A percentile compares a stretch with the other conserved stretches of the same genome.
These are phyloP conservation scores for Tilletia horrida DNA, from an alignment of 1,284 basidiomycete genomes.

Conservation along the genomic window DNA sequence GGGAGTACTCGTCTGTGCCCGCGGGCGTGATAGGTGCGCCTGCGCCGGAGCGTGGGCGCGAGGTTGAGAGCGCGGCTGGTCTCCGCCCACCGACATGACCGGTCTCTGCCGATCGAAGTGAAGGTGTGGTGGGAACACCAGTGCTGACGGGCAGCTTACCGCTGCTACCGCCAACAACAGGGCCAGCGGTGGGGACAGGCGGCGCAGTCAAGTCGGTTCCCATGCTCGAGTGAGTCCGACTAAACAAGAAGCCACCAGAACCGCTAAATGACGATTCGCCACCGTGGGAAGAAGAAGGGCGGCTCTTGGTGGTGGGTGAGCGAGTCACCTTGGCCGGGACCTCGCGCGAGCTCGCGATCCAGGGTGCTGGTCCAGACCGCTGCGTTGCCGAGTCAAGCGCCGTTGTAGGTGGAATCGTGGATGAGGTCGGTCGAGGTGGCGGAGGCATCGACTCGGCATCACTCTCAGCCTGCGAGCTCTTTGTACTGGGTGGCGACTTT, in stretches of 20 bases:
- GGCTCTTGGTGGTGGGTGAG: constrained; percentile 9
- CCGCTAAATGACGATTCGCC: not conserved
- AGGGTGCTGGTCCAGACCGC: constrained; percentile 34
- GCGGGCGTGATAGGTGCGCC: constrained; percentile 21
- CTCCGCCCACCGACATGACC: not conserved
- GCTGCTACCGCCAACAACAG: not conserved
- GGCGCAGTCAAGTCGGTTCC: not conserved
- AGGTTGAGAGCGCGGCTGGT: not conserved
- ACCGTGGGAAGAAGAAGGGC: constrained; percentile 17
- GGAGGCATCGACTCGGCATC: constrained; percentile 16
- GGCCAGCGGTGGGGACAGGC: not conserved
- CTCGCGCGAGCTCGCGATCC: constrained; percentile 44
- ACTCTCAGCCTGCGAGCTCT: not conserved
- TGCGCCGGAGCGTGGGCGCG: too few species aligned
- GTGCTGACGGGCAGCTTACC: not conserved
- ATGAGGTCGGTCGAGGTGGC: not conserved
- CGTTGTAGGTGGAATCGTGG: not conserved
- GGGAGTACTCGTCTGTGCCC: constrained; percentile 60
- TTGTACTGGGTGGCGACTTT: too few species aligned
- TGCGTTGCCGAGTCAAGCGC: not conserved
- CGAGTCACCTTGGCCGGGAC: constrained; percentile 17
- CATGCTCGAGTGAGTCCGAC: constrained; percentile 14
- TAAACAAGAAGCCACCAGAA: constrained; percentile 21
- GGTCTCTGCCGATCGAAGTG: not conserved
- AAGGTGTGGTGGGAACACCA: not conserved